Percentiles rank a stretch among this genome's conserved stretches.
These are phyloP conservation scores for Xylaria telfairii DNA, from an alignment of 495 filamentous ascomycete species.

Conservation along the genomic window DNA sequence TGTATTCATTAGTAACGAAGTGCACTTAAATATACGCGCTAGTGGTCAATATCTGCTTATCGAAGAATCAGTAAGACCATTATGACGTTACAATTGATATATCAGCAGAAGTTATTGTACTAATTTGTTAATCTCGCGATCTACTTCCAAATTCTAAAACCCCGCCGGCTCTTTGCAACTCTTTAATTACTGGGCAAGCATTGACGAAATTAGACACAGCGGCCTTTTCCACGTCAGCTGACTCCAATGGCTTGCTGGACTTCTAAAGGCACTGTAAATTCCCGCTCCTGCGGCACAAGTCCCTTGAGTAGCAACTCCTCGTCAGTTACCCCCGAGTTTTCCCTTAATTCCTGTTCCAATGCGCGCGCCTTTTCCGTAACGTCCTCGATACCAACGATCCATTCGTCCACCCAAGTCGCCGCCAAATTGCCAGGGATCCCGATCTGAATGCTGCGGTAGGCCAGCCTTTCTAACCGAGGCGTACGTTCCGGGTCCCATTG, in stretches of 20 bases:
- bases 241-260: neutral
- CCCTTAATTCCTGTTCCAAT: conserved; percentile 53
- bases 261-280: neutral
- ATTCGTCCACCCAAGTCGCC: conserved; percentile 54
- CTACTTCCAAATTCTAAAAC: neutral
- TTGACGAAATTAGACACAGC: neutral
- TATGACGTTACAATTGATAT: too few species aligned
- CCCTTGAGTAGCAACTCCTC: conserved; percentile 29
- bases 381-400: conserved; percentile 63
- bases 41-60: too few species aligned
- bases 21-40: too few species aligned
- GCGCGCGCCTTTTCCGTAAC: conserved; percentile 59
- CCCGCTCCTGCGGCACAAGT: neutral
- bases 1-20: too few species aligned
- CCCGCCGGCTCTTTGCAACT: neutral
- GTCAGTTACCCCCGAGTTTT: conserved; percentile 37
- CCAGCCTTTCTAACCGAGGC: conserved; percentile 47
- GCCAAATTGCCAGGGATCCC: conserved; percentile 56
- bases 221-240: neutral
- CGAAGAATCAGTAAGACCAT: too few species aligned
- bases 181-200: neutral
- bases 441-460: conserved; percentile 65
- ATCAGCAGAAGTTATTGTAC: too few species aligned
- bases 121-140: too few species aligned
- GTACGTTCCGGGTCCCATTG: conserved; percentile 70